Evolutionary conservation across 805 yeast genomes (phyloP).

Genomic region (Sungouiella blattae): DNA sequence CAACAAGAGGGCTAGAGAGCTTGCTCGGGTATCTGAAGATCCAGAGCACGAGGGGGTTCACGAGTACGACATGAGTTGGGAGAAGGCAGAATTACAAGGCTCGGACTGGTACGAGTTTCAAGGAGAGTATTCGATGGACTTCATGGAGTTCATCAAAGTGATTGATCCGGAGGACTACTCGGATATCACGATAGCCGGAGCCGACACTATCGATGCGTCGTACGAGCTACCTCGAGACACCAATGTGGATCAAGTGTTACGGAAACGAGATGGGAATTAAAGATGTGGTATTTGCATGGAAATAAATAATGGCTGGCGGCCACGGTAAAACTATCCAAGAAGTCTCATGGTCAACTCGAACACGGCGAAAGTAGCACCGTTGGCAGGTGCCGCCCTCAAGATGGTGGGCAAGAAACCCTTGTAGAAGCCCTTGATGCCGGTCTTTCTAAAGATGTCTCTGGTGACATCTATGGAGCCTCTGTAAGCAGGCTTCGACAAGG

Average conservation of each 20-base stretch:
- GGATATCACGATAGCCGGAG: too few species aligned
- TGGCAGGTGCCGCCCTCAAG: constrained; percentile 96
- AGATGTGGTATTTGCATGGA: too few species aligned
- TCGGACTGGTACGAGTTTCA: constrained; percentile 38
- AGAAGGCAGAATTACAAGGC: constrained; percentile 33
- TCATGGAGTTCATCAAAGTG: constrained; percentile 36
- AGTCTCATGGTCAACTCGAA: constrained; percentile 86
- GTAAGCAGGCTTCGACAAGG: constrained; percentile 56
- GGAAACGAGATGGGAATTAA: too few species aligned
- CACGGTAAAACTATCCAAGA: constrained; percentile 34
- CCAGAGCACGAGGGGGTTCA: constrained; percentile 8
- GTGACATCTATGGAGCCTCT: constrained; percentile 58
- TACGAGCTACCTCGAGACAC: too few species aligned
- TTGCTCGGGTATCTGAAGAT: constrained; percentile 2
- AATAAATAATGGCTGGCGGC: too few species aligned
- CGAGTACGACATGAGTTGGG: constrained; percentile 12
- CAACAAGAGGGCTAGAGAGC: constrained; percentile 25
- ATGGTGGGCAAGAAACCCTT: constrained; percentile 92
- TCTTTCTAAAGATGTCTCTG: constrained; percentile 46
- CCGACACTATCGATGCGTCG: too few species aligned
- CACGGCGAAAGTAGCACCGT: constrained; percentile 93
- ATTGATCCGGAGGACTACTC: constrained; percentile 34
- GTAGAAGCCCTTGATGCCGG: constrained; percentile 76
- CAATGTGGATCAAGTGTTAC: too few species aligned
- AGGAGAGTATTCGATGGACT: constrained; percentile 40